Base-by-base conservation (phyloP, 2,329 filamentous ascomycete genomes). In the Colletotrichum nymphaeae region DNA sequence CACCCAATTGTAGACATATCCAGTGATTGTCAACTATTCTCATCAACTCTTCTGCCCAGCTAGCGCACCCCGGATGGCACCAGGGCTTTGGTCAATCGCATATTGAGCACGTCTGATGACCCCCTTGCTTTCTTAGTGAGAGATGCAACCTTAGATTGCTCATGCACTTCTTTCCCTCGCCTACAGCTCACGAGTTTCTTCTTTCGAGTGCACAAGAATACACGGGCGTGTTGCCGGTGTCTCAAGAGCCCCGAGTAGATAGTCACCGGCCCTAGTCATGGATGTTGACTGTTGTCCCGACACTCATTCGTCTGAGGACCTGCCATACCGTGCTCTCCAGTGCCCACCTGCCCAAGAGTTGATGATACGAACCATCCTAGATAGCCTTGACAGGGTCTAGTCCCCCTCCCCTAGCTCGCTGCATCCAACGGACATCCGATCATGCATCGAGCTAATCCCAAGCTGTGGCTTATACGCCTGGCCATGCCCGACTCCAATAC, bases 381-480 rank as follows among this genome's bases (percentile, higher is more conserved):
- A 57, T 62, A 52, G 26, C 60, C 46, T 65, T 52, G 60, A 58
- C 70, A 70, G 30, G 60, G 67, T 62, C 56, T 73, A 16, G 55
- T 35, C 55, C 26, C 59, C 53, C 53, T 35, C 8, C 58, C 57
- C 42, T 58, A 35, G 63, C 49, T 30, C 42, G 26, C 68, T 72
- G 52, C 72, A 68, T 53, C 12, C 42, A 55, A 63, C 68, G 72
- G 72, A 74, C 72, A 68, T 74, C 68, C 68, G 68, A 52, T 30
- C 63, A 72, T 63, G 63, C 72, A 63, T 32, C 52, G 28, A 55
- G 42, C 57, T 55, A 59, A 55, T 28, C 59, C 52, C 57, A 68
- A 63, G 49, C 28, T 66, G 71, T 65, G 56, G 57, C 57, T 67
- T 68, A 59, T 53, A 59, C 72, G 68, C 24, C 63, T 74, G 57